Base-by-base conservation (phyloP, 1,284 basidiomycete genomes). In the Marasmius oreades region DNA sequence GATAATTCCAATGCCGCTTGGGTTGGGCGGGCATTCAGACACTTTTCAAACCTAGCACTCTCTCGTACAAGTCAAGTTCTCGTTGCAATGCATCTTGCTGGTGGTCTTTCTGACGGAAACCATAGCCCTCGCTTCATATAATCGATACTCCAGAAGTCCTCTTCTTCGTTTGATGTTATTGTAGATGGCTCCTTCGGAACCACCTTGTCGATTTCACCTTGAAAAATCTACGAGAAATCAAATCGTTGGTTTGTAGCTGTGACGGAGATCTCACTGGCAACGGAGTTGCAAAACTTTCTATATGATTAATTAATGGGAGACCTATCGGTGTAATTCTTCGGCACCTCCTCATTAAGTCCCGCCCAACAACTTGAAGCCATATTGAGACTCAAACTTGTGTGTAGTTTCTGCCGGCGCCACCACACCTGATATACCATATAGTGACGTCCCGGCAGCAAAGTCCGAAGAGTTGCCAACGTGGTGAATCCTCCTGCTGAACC, bases 331-430 rank as follows among this genome's bases (percentile, higher is more conserved):
- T 80, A 83, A 0, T 80, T 65, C n/a, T 81, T 67, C 3, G 78
- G 77, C 2, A 75, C 67, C 52, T 81, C 71, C 5, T 69, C 63
- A 1, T 69, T n/a, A 66, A 0, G 75, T 79, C 0, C 82, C 87
- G 0, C 85, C 85, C 26, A 90, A 63, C 2, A 90, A 71, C 56
- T 77, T 76, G 45, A 73, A 69, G 59, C 78, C 65, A 59, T 85
- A 87, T n/a, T 72, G 69, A 20, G 77, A 73, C 65, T 86, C 81
- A 51, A 88, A 88, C 62, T 90, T 90, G 70, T 90, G 88, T 0
- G 82, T 84, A 56, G 80, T 76, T 34, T 76, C 68, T 5, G 71
- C 74, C 16, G 88, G 72, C 20, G 70, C 69, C 1, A 65, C 65
- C 14, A 88, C 65, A 57, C 86, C 80, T 0, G 79, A 79, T 20